A percentile compares a stretch with the other conserved stretches of the same genome.
These are phyloP conservation scores for Ashbya aceris DNA, from an alignment of 1,139 yeast genomes.

Conservation along the genomic window DNA sequence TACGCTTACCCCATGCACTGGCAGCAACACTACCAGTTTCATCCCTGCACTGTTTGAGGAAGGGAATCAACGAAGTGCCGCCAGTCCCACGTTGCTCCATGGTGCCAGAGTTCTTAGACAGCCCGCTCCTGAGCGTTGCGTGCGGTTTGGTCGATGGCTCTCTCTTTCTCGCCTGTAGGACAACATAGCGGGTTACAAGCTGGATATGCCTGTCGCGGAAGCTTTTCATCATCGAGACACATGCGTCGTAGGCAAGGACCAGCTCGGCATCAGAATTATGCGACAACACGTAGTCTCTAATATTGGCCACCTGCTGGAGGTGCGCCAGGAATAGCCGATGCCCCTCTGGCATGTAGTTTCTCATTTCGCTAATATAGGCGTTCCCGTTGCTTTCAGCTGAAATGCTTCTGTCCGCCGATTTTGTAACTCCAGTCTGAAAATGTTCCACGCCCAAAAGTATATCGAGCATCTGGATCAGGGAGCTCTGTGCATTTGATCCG, in stretches of 20 bases:
- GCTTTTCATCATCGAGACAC: slow-evolving; percentile 78
- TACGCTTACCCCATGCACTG: slow-evolving; percentile 16
- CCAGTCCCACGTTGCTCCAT: slow-evolving; percentile 78
- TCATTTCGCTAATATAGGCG: slow-evolving; percentile 75
- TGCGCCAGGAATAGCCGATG: slow-evolving; percentile 66
- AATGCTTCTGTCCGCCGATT: slow-evolving; percentile 15
- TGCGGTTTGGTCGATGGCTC: slow-evolving; percentile 55
- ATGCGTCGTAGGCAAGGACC: slow-evolving; percentile 73
- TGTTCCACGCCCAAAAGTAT: slow-evolving; percentile 69
- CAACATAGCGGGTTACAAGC: slow-evolving; percentile 77
- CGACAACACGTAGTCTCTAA: slow-evolving; percentile 53
- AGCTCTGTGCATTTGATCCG: slow-evolving; percentile 91
- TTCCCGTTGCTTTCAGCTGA: slow-evolving; percentile 33
- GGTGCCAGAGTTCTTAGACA: slow-evolving; percentile 32
- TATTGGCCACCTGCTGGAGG: slow-evolving; percentile 45
- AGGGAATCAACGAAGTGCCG: slow-evolving; percentile 85
- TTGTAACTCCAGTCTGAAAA: slow-evolving; percentile 54
- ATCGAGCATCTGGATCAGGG: slow-evolving; percentile 80
- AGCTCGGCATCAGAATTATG: slow-evolving; percentile 45
- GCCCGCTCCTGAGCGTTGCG: slow-evolving; percentile 46
- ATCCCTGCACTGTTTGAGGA: slow-evolving; percentile 89
- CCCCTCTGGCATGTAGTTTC: slow-evolving; percentile 78
- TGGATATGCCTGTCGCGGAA: slow-evolving; percentile 92
- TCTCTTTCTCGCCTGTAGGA: slow-evolving; percentile 30
- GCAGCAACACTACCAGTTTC: slow-evolving; percentile 39